These are phyloP conservation scores for Cadophora luteo-olivacea DNA, from an alignment of 2,329 filamentous ascomycete genomes.

Conservation along the genomic window DNA sequence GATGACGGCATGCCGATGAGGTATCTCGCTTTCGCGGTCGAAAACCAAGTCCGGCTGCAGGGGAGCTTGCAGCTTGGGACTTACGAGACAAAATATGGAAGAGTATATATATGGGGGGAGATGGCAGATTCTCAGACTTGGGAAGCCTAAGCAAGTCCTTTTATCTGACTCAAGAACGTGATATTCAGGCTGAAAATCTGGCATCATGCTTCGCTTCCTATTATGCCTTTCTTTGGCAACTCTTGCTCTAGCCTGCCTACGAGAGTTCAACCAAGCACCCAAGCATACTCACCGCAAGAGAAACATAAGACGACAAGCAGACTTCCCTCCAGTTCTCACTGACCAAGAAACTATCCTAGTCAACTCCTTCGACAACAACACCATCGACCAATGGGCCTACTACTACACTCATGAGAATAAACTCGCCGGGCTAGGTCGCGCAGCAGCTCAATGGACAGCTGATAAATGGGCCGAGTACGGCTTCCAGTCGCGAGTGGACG, in stretches of 20 bases:
- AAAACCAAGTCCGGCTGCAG: not conserved
- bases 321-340: not conserved
- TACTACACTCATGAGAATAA: conserved; percentile 13
- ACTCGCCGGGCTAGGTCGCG: not conserved
- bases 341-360: conserved; percentile 8
- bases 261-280: conserved; percentile 2
- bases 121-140: too few species aligned
- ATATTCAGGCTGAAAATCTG: not conserved
- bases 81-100: not conserved
- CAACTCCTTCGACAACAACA: conserved; percentile 14
- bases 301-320: conserved; percentile 2
- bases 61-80: not conserved
- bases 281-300: conserved; percentile 6
- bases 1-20: not conserved
- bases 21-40: not conserved
- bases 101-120: too few species aligned
- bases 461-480: conserved; percentile 20
- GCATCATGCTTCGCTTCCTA: not conserved
- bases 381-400: conserved; percentile 6
- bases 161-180: not conserved
- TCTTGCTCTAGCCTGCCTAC: not conserved
- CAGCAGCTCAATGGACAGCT: conserved; percentile 8
- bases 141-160: not conserved
- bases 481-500: conserved; percentile 24
- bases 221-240: not conserved